Conservation (phyloP, 2,329 filamentous ascomycete species). For the Onygenales sp. region DNA sequence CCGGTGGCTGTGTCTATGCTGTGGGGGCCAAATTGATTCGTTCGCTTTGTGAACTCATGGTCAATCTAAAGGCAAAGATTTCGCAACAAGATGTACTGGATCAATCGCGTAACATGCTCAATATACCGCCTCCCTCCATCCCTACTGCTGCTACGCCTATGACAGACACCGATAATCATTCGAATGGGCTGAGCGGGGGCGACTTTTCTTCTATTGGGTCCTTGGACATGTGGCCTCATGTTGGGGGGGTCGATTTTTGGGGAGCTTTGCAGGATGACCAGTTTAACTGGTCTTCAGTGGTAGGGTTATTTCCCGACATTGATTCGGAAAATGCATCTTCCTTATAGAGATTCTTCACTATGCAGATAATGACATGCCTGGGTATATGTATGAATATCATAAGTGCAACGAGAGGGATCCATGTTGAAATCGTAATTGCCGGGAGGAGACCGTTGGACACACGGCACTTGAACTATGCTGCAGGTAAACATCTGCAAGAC, state of each 20-base stretch:
- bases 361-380: too few species aligned
- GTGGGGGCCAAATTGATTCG: constrained; percentile 8
- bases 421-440: too few species aligned
- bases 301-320: not conserved
- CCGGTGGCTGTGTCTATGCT: constrained; percentile 10
- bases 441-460: too few species aligned
- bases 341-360: too few species aligned
- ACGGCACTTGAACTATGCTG: too few species aligned
- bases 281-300: not conserved
- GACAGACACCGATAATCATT: not conserved
- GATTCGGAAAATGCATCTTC: not conserved
- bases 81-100: not conserved
- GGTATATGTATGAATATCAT: not conserved
- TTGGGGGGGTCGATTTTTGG: not conserved
- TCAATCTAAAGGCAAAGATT: not conserved
- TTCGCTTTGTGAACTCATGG: not conserved
- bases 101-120: not conserved
- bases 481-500: too few species aligned
- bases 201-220: not conserved
- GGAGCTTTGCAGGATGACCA: not conserved
- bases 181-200: not conserved
- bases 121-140: not conserved
- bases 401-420: not conserved
- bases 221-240: not conserved
- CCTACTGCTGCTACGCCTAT: too few species aligned